These are phyloP conservation scores for Cicer yamashitae DNA, from an alignment of 306 rosid species.

Conservation along the genomic window DNA sequence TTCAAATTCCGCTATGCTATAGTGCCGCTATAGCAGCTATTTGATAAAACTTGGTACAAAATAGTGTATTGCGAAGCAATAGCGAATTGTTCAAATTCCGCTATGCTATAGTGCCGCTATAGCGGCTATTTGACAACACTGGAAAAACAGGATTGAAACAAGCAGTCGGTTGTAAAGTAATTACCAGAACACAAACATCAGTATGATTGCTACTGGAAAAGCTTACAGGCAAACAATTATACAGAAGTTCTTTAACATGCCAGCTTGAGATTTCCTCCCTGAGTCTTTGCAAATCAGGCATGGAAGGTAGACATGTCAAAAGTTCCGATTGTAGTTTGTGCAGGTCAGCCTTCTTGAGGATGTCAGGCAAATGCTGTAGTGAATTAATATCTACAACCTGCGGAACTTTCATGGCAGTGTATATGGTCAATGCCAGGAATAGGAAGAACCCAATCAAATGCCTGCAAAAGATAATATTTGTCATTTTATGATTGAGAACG, in stretches of 20 bases:
- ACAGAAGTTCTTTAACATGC: slow-evolving; percentile 78
- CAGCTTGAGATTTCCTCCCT: slow-evolving; percentile 70
- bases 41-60: too few species aligned
- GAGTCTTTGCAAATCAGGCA: slow-evolving; percentile 73
- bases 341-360: slow-evolving; percentile 73
- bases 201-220: slow-evolving; percentile 78
- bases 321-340: slow-evolving; percentile 77
- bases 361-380: slow-evolving; percentile 72
- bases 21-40: too few species aligned
- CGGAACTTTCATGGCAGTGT: slow-evolving; percentile 86
- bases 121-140: too few species aligned
- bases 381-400: slow-evolving; percentile 75
- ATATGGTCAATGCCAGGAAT: slow-evolving; percentile 88
- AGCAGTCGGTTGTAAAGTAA: slow-evolving; percentile 27
- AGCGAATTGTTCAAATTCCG: too few species aligned
- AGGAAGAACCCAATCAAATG: slow-evolving; percentile 96
- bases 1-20: too few species aligned
- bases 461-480: slow-evolving; percentile 56
- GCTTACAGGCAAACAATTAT: slow-evolving; percentile 86
- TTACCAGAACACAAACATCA: slow-evolving; percentile 86
- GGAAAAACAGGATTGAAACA: not conserved
- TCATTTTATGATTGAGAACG: slow-evolving; percentile 26
- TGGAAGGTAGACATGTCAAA: slow-evolving; percentile 80
- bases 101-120: too few species aligned
- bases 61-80: too few species aligned